Evolutionary conservation across 306 rosid species (phyloP).

Genomic region (Citrullus mucosospermus): DNA sequence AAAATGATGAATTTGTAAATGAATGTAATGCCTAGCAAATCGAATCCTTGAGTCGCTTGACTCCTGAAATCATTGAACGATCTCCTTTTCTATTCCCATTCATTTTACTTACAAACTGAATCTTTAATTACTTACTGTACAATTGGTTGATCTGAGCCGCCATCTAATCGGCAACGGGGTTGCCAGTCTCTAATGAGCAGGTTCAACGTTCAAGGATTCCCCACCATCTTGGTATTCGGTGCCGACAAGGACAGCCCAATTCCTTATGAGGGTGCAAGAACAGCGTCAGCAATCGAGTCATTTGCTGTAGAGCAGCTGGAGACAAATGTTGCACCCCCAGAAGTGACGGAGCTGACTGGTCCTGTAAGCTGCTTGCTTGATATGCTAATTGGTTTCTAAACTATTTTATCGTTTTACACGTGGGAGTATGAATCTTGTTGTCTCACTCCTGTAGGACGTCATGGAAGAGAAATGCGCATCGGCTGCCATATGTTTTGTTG

Average conservation of each 20-base stretch:
- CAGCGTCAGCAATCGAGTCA: slow-evolving; percentile 75
- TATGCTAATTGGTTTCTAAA: neutral
- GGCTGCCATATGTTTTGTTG: slow-evolving; percentile 88
- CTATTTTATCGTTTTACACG: neutral
- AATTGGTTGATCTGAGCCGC: neutral
- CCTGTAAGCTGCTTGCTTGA: slow-evolving; percentile 34
- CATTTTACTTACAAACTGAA: neutral
- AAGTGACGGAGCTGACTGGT: slow-evolving; percentile 76
- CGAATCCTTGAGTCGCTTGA: neutral
- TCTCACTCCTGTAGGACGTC: slow-evolving; percentile 40
- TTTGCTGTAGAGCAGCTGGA: slow-evolving; percentile 83
- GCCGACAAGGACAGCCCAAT: slow-evolving; percentile 86
- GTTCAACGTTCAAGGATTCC: slow-evolving; percentile 93
- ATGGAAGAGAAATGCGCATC: slow-evolving; percentile 92
- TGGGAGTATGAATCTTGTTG: slow-evolving; percentile 1
- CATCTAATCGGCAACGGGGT: neutral
- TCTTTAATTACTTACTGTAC: neutral
- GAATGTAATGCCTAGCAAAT: neutral
- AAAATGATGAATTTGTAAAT: neutral
- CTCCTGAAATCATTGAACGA: neutral
- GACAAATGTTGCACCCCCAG: slow-evolving; percentile 80
- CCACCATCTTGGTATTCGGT: slow-evolving; percentile 89
- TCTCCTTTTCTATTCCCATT: neutral
- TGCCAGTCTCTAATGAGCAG: slow-evolving; percentile 92
- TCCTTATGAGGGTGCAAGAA: slow-evolving; percentile 87